Evolutionary conservation across 345 rosid species (phyloP).

Genomic region (Clausena lansium): DNA sequence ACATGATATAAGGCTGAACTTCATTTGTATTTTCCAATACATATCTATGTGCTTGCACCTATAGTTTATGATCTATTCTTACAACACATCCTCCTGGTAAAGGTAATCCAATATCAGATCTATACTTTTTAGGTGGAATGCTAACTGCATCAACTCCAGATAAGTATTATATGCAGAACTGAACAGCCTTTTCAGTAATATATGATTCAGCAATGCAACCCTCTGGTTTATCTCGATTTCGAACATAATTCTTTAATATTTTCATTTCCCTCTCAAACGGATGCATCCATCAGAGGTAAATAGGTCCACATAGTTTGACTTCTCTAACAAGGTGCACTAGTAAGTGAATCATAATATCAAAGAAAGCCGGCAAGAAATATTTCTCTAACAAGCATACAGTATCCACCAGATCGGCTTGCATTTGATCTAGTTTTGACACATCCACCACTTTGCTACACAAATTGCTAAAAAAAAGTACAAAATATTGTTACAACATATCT

Average conservation of each 20-base stretch:
- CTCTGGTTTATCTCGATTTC: background rate
- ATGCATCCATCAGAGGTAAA: background rate
- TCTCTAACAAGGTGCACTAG: background rate
- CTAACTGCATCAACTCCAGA: background rate
- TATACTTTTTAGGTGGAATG: background rate
- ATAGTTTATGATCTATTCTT: background rate
- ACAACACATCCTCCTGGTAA: background rate
- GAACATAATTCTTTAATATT: background rate
- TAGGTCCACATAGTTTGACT: background rate
- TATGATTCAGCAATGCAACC: slow-evolving; percentile 10
- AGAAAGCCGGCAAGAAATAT: background rate
- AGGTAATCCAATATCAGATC: background rate
- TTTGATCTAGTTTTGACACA: background rate
- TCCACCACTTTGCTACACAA: background rate
- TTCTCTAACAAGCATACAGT: background rate
- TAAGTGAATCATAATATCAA: background rate
- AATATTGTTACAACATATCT: background rate
- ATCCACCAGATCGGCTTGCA: background rate
- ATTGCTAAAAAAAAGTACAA: background rate
- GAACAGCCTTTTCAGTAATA: background rate
- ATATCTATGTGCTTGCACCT: background rate
- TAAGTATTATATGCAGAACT: background rate
- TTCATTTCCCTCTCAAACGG: background rate
- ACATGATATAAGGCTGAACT: too few relatives aligned
- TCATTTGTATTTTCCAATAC: background rate